phyloP scores from a whole-genome alignment of 2,329 filamentous ascomycete species.

The Pseudogymnoascus sp. region DNA sequence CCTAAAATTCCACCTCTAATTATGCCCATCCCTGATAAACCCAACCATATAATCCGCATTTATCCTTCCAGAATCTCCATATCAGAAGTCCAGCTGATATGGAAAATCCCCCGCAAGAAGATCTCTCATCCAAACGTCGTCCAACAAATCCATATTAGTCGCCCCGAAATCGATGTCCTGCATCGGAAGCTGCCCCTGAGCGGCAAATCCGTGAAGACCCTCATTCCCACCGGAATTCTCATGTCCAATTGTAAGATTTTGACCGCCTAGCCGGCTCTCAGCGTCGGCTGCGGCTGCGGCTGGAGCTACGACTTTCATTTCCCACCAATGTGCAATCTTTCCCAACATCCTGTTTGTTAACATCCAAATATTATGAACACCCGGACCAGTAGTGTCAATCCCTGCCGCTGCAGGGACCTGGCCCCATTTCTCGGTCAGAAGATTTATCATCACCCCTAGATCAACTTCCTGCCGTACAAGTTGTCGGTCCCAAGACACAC shows the following conservation, averaged over 20 bases:
- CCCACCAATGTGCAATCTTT: constrained; percentile 3
- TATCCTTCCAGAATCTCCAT: not conserved
- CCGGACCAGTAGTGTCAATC: not conserved
- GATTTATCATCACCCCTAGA: not conserved
- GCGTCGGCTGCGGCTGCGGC: not conserved
- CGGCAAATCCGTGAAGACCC: not conserved
- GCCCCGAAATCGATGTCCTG: constrained; percentile 7
- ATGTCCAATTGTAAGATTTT: not conserved
- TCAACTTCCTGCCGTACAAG: not conserved
- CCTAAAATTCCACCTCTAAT: not conserved
- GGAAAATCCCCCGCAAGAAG: constrained; percentile 8
- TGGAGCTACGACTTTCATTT: constrained; percentile 4
- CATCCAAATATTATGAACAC: not conserved
- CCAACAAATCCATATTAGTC: constrained; percentile 1
- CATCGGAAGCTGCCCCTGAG: not conserved
- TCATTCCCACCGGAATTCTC: not conserved
- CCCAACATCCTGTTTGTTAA: constrained; percentile 4
- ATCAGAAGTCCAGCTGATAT: constrained; percentile 5
- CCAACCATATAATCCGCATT: not conserved
- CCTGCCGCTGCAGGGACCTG: not conserved
- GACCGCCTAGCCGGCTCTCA: not conserved
- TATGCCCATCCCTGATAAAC: not conserved
- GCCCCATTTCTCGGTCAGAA: constrained; percentile 1
- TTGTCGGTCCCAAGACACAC: constrained; percentile 4
- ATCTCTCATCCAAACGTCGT: constrained; percentile 8